Conservation (phyloP, 768 basidiomycete genomes). For the Nidularia sp. region DNA sequence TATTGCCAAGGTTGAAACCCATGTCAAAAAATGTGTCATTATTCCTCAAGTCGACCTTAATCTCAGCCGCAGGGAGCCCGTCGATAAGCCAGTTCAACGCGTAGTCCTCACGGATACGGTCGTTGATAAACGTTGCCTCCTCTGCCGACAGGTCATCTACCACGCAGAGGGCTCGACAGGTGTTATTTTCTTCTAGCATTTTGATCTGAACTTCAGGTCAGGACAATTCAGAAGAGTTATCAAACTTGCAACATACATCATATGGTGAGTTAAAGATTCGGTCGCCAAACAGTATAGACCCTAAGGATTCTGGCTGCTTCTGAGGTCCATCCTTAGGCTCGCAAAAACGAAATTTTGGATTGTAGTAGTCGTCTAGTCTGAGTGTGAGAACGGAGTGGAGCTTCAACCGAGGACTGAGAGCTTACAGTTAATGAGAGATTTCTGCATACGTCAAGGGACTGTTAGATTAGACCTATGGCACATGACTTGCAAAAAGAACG, state of each 20-base stretch:
- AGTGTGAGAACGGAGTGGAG: constrained; percentile 6
- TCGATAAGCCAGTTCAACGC: constrained; percentile 94
- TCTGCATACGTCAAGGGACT: constrained; percentile 35
- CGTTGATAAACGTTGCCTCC: constrained; percentile 87
- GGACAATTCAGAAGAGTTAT: background rate
- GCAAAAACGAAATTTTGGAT: constrained; percentile 84
- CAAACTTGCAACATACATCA: constrained; percentile 46
- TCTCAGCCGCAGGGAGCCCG: constrained; percentile 90
- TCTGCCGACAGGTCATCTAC: constrained; percentile 50
- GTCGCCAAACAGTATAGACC: constrained; percentile 95
- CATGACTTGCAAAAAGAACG: constrained; percentile 16
- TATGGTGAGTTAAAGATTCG: constrained; percentile 90
- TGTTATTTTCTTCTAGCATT: constrained; percentile 73
- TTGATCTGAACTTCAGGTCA: constrained; percentile 49
- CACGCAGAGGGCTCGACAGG: constrained; percentile 75
- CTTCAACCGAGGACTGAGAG: background rate
- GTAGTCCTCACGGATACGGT: constrained; percentile 88
- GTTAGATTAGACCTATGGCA: background rate
- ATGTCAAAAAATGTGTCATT: constrained; percentile 90
- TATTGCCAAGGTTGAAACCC: constrained; percentile 89
- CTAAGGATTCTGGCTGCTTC: constrained; percentile 80
- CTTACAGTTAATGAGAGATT: constrained; percentile 88
- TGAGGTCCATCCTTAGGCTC: constrained; percentile 67
- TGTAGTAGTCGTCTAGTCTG: constrained; percentile 84
- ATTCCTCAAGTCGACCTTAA: constrained; percentile 77